phyloP scores from a whole-genome alignment of 208 protist genomes.

The Lotmaria passim region DNA sequence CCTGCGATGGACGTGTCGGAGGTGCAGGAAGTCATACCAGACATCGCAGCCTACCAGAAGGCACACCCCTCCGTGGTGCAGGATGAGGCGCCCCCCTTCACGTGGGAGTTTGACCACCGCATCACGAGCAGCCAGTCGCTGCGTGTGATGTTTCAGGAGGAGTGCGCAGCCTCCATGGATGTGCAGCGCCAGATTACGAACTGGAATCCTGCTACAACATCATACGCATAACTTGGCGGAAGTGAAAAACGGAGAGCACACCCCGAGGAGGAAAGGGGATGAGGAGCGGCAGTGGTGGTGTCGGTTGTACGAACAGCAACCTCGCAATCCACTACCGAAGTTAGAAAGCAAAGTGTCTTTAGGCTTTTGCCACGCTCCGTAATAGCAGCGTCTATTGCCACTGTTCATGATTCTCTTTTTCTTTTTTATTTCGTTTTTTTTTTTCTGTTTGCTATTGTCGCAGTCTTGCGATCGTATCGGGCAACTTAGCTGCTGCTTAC shows the following conservation, averaged over 20 bases:
- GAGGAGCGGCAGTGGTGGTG: too few species aligned
- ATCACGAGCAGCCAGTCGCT: constrained; percentile 42
- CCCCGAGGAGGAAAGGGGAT: too few species aligned
- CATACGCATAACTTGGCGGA: not conserved
- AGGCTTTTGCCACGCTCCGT: too few species aligned
- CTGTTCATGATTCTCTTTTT: not conserved
- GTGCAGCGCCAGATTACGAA: constrained; percentile 22
- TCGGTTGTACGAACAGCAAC: too few species aligned
- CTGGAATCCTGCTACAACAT: not conserved
- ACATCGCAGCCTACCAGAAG: constrained; percentile 32
- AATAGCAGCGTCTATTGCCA: too few species aligned
- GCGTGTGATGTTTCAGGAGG: constrained; percentile 43
- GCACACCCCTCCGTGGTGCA: constrained; percentile 35
- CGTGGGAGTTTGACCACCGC: constrained; percentile 64
- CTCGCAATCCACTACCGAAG: too few species aligned
- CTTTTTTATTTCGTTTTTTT: constrained; percentile 6
- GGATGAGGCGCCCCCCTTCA: constrained; percentile 35
- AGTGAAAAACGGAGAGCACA: not conserved
- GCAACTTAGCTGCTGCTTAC: too few species aligned
- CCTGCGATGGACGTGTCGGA: constrained; percentile 10
- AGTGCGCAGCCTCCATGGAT: constrained; percentile 29
- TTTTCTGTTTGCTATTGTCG: not conserved
- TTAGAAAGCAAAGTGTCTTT: too few species aligned
- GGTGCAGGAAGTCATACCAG: constrained; percentile 23
- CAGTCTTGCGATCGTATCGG: not conserved